These are phyloP conservation scores for Volvariella volvacea DNA, from an alignment of 1,284 basidiomycete genomes.

Conservation along the genomic window DNA sequence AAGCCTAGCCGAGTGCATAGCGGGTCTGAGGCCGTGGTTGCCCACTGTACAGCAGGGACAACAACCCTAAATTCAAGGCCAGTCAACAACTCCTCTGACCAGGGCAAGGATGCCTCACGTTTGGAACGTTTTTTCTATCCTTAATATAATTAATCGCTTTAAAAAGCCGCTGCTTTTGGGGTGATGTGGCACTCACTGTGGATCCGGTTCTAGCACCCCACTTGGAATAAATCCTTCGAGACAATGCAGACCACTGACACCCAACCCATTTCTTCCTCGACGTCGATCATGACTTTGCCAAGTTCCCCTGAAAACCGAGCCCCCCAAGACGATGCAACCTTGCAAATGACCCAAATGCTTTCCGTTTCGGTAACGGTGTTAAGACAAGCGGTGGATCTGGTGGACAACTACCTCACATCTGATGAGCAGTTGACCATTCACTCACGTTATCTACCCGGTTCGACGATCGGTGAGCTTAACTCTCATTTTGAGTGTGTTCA, in stretches of 20 bases:
- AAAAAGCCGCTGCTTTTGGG: too few relatives aligned
- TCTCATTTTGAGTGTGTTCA: constrained; percentile 2
- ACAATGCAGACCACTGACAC: too few relatives aligned
- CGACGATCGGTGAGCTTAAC: constrained; percentile 61
- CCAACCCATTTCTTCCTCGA: too few relatives aligned
- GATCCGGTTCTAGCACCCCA: too few relatives aligned
- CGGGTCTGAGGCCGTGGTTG: too few relatives aligned
- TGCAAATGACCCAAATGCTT: constrained; percentile 42
- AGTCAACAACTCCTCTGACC: too few relatives aligned
- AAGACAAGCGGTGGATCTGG: constrained; percentile 62
- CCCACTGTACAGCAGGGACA: constrained; percentile 8
- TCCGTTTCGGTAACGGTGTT: constrained; percentile 60
- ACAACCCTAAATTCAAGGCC: constrained; percentile 9
- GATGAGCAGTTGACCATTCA: constrained; percentile 62
- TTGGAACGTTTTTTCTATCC: too few relatives aligned
- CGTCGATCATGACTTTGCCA: constrained; percentile 13
- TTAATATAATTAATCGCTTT: too few relatives aligned
- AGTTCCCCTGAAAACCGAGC: background rate
- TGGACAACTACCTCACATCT: constrained; percentile 54
- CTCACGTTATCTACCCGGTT: constrained; percentile 70
- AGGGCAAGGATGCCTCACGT: too few relatives aligned
- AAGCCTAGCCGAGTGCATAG: too few relatives aligned
- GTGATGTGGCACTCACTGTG: too few relatives aligned
- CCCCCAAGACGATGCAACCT: constrained; percentile 8
- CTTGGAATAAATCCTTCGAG: too few relatives aligned